These are phyloP conservation scores for Monilinia aucupariae DNA, from an alignment of 2,329 filamentous ascomycete species.

Conservation along the genomic window DNA sequence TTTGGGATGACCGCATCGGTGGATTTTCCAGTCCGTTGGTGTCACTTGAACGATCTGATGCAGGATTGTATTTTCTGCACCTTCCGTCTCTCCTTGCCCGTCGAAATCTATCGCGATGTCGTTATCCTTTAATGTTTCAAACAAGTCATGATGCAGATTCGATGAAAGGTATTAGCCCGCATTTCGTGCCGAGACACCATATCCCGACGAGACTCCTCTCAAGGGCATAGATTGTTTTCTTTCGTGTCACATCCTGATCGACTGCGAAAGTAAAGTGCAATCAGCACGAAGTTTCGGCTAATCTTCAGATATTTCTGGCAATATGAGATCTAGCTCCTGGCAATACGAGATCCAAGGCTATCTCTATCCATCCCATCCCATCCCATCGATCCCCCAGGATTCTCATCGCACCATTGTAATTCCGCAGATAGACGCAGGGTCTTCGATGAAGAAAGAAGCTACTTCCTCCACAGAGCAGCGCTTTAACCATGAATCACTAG, in stretches of 20 bases:
- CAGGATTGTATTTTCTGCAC: not conserved
- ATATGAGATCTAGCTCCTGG: not conserved
- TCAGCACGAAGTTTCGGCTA: not conserved
- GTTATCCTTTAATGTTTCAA: not conserved
- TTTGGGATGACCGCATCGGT: not conserved
- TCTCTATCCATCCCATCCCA: no score
- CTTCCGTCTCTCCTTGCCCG: not conserved
- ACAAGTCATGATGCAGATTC: not conserved
- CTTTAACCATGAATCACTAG: no score
- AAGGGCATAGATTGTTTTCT: fast-evolving
- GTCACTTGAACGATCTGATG: not conserved
- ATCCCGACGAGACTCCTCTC: not conserved
- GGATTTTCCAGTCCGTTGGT: no score
- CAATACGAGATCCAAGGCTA: fast-evolving
- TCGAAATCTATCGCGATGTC: not conserved
- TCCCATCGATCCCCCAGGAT: no score
- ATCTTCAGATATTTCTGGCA: not conserved
- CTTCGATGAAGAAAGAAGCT: no score
- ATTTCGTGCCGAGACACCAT: no score
- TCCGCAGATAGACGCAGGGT: no score
- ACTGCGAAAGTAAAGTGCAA: not conserved
- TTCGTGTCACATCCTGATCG: fast-evolving
- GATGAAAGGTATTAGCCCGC: no score
- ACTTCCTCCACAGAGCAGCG: no score
- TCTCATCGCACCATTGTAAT: no score